Percentiles rank a stretch among this genome's conserved stretches.
phyloP scores from a whole-genome alignment of 2,329 filamentous ascomycete genomes.

The Penicillium vulpinum region DNA sequence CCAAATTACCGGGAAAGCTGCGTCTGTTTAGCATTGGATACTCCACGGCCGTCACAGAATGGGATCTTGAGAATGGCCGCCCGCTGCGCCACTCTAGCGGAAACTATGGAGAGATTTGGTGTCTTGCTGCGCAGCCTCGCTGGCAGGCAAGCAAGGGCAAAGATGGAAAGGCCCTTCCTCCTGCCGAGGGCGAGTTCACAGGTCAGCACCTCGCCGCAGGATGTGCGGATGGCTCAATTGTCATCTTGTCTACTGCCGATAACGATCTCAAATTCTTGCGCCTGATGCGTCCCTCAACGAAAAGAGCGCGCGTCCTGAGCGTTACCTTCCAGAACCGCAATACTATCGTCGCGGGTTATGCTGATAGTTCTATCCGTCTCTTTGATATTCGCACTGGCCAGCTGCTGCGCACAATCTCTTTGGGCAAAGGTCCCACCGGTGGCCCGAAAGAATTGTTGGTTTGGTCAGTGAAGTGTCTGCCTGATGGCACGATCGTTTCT shows the following conservation, averaged over 20 bases:
- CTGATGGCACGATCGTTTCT: constrained; percentile 86
- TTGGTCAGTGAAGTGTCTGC: constrained; percentile 88
- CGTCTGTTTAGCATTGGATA: constrained; percentile 96
- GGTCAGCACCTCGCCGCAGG: constrained; percentile 75
- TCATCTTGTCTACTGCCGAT: constrained; percentile 82
- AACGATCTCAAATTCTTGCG: constrained; percentile 77
- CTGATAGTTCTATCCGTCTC: constrained; percentile 91
- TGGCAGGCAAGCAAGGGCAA: constrained; percentile 43
- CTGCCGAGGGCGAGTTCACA: constrained; percentile 42
- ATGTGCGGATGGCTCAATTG: constrained; percentile 86
- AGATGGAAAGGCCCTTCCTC: constrained; percentile 36
- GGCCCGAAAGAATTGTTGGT: constrained; percentile 84
- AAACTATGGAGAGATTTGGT: constrained; percentile 96
- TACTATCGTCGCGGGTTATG: constrained; percentile 83
- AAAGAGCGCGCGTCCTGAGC: constrained; percentile 86
- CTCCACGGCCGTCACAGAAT: constrained; percentile 88
- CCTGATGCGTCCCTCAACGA: constrained; percentile 73
- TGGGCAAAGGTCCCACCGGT: constrained; percentile 74
- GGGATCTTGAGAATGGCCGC: constrained; percentile 79
- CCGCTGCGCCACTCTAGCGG: constrained; percentile 82
- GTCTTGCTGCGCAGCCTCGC: constrained; percentile 80
- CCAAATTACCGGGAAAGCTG: constrained; percentile 66
- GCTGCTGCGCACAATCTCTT: constrained; percentile 76
- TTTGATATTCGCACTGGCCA: constrained; percentile 81
- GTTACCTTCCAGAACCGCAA: constrained; percentile 85